phyloP scores from a whole-genome alignment of 2,329 filamentous ascomycete species.

The Talaromyces sp. region DNA sequence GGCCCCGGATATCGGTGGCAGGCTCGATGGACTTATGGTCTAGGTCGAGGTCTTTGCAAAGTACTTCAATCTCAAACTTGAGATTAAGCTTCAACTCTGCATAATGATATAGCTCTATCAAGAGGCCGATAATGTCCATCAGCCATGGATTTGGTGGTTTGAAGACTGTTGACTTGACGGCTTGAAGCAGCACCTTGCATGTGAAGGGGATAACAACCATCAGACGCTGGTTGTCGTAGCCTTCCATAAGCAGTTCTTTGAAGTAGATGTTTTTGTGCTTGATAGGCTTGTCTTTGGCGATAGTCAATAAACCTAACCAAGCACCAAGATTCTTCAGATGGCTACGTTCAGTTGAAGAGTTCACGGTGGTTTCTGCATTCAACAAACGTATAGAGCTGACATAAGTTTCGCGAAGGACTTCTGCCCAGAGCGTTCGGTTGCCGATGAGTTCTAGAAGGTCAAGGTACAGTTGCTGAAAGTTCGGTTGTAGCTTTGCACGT shows the following conservation, averaged over 20 bases:
- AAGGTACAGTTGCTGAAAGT: conserved; percentile 91
- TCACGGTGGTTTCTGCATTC: conserved; percentile 83
- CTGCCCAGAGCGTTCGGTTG: conserved; percentile 73
- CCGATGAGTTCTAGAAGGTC: conserved; percentile 82
- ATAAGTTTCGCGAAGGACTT: conserved; percentile 92
- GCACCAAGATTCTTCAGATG: conserved; percentile 90
- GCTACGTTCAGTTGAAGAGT: conserved; percentile 76
- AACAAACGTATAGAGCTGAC: conserved; percentile 80
- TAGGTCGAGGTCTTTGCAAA: conserved; percentile 88
- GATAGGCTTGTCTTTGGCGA: conserved; percentile 91
- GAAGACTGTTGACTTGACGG: conserved; percentile 81
- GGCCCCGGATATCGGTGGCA: conserved; percentile 78
- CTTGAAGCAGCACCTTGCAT: conserved; percentile 89
- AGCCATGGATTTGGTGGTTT: conserved; percentile 94
- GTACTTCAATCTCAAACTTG: conserved; percentile 97
- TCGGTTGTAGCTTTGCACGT: conserved; percentile 93
- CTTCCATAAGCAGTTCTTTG: conserved; percentile 90
- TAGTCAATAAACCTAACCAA: conserved; percentile 89
- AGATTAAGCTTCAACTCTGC: conserved; percentile 93
- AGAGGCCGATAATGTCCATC: conserved; percentile 87
- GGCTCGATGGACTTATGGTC: conserved; percentile 90
- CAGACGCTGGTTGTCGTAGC: conserved; percentile 85
- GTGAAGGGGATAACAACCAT: conserved; percentile 95
- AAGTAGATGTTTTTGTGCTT: conserved; percentile 96
- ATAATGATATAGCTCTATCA: conserved; percentile 91